These are phyloP conservation scores for Populus alba DNA, from an alignment of 345 rosid genomes.

Conservation along the genomic window DNA sequence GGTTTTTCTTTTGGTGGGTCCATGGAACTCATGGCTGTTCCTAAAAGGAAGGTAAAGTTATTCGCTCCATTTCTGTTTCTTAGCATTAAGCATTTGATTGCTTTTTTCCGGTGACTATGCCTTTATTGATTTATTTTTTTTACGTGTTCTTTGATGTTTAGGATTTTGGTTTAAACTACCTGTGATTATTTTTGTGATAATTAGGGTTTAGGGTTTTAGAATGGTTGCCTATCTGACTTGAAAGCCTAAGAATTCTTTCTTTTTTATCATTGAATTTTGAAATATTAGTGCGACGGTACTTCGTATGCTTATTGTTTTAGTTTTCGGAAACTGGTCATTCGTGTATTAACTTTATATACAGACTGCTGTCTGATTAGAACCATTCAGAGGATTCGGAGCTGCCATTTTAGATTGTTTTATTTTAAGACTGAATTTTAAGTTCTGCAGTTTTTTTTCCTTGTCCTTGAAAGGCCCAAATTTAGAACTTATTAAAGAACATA, in stretches of 20 bases:
- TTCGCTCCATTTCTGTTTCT: neutral
- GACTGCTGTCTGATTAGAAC: neutral
- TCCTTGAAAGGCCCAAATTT: neutral
- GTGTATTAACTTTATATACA: neutral
- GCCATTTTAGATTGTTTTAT: neutral
- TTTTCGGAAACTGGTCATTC: neutral
- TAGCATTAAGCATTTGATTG: neutral
- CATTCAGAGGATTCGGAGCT: neutral
- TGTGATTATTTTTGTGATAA: neutral
- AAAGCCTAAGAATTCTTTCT: neutral
- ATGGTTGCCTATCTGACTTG: neutral
- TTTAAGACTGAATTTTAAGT: neutral
- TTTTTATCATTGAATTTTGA: neutral
- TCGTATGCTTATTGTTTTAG: neutral
- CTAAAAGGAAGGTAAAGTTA: constrained; percentile 59
- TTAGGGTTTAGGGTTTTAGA: constrained; percentile 1
- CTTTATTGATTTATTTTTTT: neutral
- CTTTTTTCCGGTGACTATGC: neutral
- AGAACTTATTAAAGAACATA: neutral
- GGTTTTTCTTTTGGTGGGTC: constrained; percentile 47
- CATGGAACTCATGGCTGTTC: constrained; percentile 97
- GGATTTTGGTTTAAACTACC: neutral
- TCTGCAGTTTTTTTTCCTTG: neutral
- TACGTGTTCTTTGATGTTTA: neutral
- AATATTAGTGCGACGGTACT: neutral